These are phyloP conservation scores for Digitaria exilis DNA, from an alignment of 202 grass and related monocot genomes.

Conservation along the genomic window DNA sequence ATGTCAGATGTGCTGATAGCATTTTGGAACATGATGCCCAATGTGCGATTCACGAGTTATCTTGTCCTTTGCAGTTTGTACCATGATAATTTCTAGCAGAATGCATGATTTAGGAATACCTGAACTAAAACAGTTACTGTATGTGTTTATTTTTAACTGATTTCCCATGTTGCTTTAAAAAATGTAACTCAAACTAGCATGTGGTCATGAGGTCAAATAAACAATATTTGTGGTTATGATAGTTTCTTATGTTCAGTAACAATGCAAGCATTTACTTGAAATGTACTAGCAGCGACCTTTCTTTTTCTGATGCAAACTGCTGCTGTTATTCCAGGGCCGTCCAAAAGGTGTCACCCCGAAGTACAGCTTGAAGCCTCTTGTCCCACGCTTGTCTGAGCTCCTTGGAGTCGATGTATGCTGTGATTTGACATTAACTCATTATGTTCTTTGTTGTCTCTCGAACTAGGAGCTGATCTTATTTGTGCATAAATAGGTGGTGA, in stretches of 20 bases:
- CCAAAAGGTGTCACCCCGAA: slow-evolving; percentile 94
- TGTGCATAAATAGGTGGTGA: slow-evolving; percentile 65
- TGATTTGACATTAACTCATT: neutral
- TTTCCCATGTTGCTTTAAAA: neutral
- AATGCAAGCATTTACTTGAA: neutral
- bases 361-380: slow-evolving; percentile 97
- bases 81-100: neutral
- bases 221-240: neutral
- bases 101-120: neutral
- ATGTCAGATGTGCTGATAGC: neutral
- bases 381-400: slow-evolving; percentile 88
- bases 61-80: neutral
- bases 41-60: no score
- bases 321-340: slow-evolving; percentile 61
- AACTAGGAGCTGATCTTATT: neutral
- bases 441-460: neutral
- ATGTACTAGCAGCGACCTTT: neutral
- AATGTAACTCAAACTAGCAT: neutral
- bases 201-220: neutral
- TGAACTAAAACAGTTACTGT: neutral
- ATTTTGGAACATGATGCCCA: neutral
- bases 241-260: neutral
- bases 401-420: slow-evolving; percentile 78
- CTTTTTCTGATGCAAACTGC: slow-evolving; percentile 15
- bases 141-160: neutral